A percentile compares a stretch with the other conserved stretches of the same genome.
These are phyloP conservation scores for Sclerotinia subarctica DNA, from an alignment of 2,329 filamentous ascomycete genomes.

Conservation along the genomic window DNA sequence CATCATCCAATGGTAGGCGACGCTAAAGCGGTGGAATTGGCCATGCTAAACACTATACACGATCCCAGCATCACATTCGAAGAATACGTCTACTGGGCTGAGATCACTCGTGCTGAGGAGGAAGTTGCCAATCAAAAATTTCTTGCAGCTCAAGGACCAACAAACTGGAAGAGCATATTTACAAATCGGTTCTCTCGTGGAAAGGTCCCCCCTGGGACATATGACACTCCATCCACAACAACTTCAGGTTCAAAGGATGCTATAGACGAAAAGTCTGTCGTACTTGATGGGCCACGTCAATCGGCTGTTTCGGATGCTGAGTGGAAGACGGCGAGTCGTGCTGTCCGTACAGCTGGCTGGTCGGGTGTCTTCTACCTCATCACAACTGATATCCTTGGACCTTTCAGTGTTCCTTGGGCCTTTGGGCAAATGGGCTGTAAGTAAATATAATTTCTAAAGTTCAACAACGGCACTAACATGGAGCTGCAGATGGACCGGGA, in stretches of 20 bases:
- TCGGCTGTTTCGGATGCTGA: slow-evolving; percentile 25
- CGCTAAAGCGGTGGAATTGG: slow-evolving; percentile 25
- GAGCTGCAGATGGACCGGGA: slow-evolving; percentile 22
- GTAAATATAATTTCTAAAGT: neutral
- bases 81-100: slow-evolving; percentile 40
- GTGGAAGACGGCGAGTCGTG: slow-evolving; percentile 30
- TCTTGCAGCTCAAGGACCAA: slow-evolving; percentile 4
- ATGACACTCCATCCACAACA: neutral
- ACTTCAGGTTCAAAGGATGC: neutral
- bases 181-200: slow-evolving; percentile 6
- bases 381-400: slow-evolving; percentile 33
- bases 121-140: slow-evolving; percentile 23
- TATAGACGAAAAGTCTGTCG: slow-evolving; percentile 3
- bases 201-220: neutral
- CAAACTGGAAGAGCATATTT: slow-evolving; percentile 7
- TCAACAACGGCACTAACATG: neutral
- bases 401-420: slow-evolving; percentile 28
- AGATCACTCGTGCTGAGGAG: slow-evolving; percentile 38
- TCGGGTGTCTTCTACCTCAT: slow-evolving; percentile 32
- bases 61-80: slow-evolving; percentile 38
- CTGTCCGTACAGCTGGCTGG: slow-evolving; percentile 29
- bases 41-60: slow-evolving; percentile 25
- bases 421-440: slow-evolving; percentile 27
- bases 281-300: neutral
- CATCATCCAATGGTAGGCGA: slow-evolving; percentile 19